These are phyloP conservation scores for Candida incommunis DNA, from an alignment of 805 yeast species.

Conservation along the genomic window DNA sequence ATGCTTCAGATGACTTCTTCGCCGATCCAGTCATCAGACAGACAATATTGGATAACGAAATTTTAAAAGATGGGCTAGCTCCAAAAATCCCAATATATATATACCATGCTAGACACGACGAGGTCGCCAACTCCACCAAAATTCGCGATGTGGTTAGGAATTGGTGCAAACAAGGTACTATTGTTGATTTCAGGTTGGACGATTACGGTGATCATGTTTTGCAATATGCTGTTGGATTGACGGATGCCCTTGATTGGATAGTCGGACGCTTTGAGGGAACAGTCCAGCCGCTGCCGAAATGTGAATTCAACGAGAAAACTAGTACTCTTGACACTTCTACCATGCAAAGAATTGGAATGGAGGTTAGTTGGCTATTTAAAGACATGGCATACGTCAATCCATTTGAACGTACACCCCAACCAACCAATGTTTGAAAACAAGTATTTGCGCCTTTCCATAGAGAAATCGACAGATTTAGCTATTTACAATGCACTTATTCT, in stretches of 20 bases:
- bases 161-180: background rate
- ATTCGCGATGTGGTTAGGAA: background rate
- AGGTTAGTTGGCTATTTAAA: background rate
- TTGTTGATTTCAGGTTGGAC: background rate
- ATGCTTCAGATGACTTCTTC: conserved; percentile 5
- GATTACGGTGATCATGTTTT: background rate
- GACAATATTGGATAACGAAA: conserved; percentile 5
- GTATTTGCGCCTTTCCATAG: too few relatives aligned
- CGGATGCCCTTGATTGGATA: background rate
- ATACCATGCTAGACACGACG: conserved; percentile 9
- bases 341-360: background rate
- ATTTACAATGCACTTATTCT: conserved; percentile 1
- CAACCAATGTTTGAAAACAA: too few relatives aligned
- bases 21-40: conserved; percentile 4
- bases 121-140: conserved; percentile 5
- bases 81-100: conserved; percentile 8
- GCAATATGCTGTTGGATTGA: background rate
- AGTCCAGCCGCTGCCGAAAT: background rate
- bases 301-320: background rate
- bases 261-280: background rate
- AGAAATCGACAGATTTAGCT: background rate
- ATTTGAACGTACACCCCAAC: background rate
- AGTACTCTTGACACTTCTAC: background rate
- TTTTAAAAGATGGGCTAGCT: conserved; percentile 3
- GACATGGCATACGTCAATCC: background rate